Evolutionary conservation across 495 filamentous ascomycete genomes (phyloP).

Genomic region (Ascobolus immersus): DNA sequence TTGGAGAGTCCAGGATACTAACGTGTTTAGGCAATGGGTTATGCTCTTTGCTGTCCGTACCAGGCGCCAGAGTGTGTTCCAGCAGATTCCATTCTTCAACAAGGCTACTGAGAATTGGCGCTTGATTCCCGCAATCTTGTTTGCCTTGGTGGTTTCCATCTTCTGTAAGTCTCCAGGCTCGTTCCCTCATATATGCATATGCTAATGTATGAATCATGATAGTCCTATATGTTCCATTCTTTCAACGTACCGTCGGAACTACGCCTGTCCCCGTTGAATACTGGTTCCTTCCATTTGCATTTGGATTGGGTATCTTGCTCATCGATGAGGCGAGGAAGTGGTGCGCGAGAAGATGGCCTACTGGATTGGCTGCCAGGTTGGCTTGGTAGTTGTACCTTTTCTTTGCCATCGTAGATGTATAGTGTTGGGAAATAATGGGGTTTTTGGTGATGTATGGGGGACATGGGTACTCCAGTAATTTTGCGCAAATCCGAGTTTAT

Average conservation of each 20-base stretch:
- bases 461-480: too few relatives aligned
- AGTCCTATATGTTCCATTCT: slow-evolving; percentile 28
- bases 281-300: slow-evolving; percentile 39
- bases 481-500: too few relatives aligned
- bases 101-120: slow-evolving; percentile 31
- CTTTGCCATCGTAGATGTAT: too few relatives aligned
- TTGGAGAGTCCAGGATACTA: too few relatives aligned
- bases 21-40: slow-evolving; percentile 35
- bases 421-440: too few relatives aligned
- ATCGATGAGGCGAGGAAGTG: slow-evolving; percentile 35
- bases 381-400: slow-evolving; percentile 34
- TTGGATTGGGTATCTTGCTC: slow-evolving; percentile 33
- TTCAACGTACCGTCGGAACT: slow-evolving; percentile 30
- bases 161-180: slow-evolving; percentile 20
- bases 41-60: slow-evolving; percentile 40
- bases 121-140: slow-evolving; percentile 37
- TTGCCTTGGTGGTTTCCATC: slow-evolving; percentile 35
- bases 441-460: too few relatives aligned
- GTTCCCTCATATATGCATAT: too few relatives aligned
- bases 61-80: slow-evolving; percentile 36
- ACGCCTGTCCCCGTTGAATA: slow-evolving; percentile 33
- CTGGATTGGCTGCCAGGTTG: slow-evolving; percentile 20
- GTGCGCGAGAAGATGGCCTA: slow-evolving; percentile 24
- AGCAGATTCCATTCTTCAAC: slow-evolving; percentile 35
- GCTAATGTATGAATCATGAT: not conserved